Evolutionary conservation across 768 basidiomycete genomes (phyloP), one percentile per base, ranked within the genome.

Genomic region (Lepiota brunneoincarnata): DNA sequence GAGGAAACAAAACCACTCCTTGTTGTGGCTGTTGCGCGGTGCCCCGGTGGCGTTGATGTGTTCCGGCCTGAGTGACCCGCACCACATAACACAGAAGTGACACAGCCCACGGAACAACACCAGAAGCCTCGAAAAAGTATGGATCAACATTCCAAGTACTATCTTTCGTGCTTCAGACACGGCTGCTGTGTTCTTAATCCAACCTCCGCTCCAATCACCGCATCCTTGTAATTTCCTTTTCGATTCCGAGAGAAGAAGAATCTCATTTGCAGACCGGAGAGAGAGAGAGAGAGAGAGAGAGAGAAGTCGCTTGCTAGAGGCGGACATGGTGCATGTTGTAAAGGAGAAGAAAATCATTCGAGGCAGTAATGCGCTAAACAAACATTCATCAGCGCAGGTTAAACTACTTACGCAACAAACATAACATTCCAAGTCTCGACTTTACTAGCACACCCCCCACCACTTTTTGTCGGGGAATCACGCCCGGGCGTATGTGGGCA

Each of bases 121-220:
- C 37, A 50, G 37, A 41, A 50, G 37, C 38, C 37, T 10, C 23
- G 50, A 47, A 51, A 51, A 51, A 20, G 24, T 41, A 40, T 42
- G 7, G 31, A 51, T 20, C 39, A 51, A 42, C 50, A 35, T 42
- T 51, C 31, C 31, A 34, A 18, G 23, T 28, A 6, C 34, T 28
- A 41, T 9, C 11, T 42, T 21, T 21, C 26, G 17, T 17, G 23
- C 17, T 54, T 54, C n/a, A 31, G 28, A 48, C 15, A 48, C 53
- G 53, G 53, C 20, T 38, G 41, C 34, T 23, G 11, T 15, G 20
- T 38, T 54, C 38, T 7, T 18, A 14, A 20, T 12, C 6, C 23
- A 41, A 2, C 28, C 24, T 28, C 31, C 6, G 15, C 41, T 34
- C 17, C 15, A 9, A 14, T 35, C n/a, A 15, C 31, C 21, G 14